Percentiles rank a stretch among this genome's conserved stretches.
These are phyloP conservation scores for Neoarthrinium moseri DNA, from an alignment of 2,329 filamentous ascomycete species.

Conservation along the genomic window DNA sequence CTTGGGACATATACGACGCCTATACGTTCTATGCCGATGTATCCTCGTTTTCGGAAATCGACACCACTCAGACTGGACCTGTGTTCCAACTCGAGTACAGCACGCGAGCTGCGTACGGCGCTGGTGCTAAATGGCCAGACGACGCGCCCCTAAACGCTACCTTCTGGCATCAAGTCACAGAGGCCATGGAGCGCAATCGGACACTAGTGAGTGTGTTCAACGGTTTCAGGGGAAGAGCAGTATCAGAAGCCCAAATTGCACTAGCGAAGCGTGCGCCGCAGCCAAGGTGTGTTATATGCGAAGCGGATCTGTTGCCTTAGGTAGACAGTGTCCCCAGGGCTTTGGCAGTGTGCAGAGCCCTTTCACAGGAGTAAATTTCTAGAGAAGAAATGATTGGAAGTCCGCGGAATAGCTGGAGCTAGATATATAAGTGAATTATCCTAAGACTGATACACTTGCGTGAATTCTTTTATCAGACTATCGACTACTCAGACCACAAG, in stretches of 20 bases:
- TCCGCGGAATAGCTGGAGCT: too few species aligned
- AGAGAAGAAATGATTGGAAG: too few species aligned
- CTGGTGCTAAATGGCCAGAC: slow-evolving; percentile 37
- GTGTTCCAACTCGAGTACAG: slow-evolving; percentile 41
- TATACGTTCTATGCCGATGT: slow-evolving; percentile 41
- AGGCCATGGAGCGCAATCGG: slow-evolving; percentile 51
- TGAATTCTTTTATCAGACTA: too few species aligned
- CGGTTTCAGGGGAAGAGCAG: slow-evolving; percentile 50
- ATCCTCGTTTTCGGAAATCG: slow-evolving; percentile 35
- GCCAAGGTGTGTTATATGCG: slow-evolving; percentile 61
- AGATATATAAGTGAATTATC: too few species aligned
- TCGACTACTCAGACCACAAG: too few species aligned
- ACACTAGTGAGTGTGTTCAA: slow-evolving; percentile 50
- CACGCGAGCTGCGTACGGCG: slow-evolving; percentile 38
- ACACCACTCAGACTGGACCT: slow-evolving; percentile 26
- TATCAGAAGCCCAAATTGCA: slow-evolving; percentile 49
- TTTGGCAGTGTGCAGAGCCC: slow-evolving; percentile 37
- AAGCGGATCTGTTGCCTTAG: slow-evolving; percentile 51
- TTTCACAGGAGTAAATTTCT: slow-evolving; percentile 31
- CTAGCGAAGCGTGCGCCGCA: slow-evolving; percentile 45
- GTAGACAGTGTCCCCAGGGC: slow-evolving; percentile 50
- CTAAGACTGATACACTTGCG: too few species aligned
- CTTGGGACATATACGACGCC: slow-evolving; percentile 40
- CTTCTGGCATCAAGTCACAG: slow-evolving; percentile 58
- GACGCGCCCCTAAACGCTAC: slow-evolving; percentile 54